Percentiles rank a stretch among this genome's conserved stretches.
Conservation (phyloP, 2,329 filamentous ascomycete species). For the Beauveria sp. region DNA sequence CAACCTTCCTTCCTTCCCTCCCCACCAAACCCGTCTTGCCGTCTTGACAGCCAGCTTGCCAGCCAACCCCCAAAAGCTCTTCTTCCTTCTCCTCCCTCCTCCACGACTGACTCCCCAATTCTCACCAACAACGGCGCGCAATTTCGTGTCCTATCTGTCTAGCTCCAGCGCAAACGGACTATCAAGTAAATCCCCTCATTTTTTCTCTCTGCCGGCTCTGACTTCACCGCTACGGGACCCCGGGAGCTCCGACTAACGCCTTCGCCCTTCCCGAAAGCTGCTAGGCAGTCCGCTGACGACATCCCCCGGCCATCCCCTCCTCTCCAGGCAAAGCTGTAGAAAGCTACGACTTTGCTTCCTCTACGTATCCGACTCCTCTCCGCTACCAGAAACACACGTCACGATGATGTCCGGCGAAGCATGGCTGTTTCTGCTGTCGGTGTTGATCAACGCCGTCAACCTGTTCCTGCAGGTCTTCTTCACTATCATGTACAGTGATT, state of each 20-base stretch:
- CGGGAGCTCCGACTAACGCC: conserved; percentile 8
- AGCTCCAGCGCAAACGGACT: background rate
- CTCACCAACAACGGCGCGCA: conserved; percentile 2
- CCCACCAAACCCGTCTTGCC: conserved; percentile 1
- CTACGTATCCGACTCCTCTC: background rate
- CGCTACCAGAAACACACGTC: conserved; percentile 11
- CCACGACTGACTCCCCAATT: background rate
- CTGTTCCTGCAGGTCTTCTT: conserved; percentile 99
- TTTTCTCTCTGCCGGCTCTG: background rate
- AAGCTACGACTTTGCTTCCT: conserved; percentile 1
- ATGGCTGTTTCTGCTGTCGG: conserved; percentile 95
- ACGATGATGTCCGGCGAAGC: conserved; percentile 85
- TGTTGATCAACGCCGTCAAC: conserved; percentile 99
- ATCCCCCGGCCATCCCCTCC: background rate
- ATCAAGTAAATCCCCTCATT: background rate
- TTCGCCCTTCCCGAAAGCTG: background rate
- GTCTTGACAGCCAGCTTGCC: background rate
- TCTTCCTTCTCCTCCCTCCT: background rate
- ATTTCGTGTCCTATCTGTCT: background rate
- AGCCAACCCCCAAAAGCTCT: conserved; percentile 4
- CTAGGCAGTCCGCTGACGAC: conserved; percentile 10
- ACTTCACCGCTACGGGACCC: background rate
- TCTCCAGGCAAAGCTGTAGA: background rate
- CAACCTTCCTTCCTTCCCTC: conserved; percentile 12
- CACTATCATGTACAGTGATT: conserved; percentile 99